These are phyloP conservation scores for Sutorius australiensis DNA, from an alignment of 768 basidiomycete genomes.

Conservation along the genomic window DNA sequence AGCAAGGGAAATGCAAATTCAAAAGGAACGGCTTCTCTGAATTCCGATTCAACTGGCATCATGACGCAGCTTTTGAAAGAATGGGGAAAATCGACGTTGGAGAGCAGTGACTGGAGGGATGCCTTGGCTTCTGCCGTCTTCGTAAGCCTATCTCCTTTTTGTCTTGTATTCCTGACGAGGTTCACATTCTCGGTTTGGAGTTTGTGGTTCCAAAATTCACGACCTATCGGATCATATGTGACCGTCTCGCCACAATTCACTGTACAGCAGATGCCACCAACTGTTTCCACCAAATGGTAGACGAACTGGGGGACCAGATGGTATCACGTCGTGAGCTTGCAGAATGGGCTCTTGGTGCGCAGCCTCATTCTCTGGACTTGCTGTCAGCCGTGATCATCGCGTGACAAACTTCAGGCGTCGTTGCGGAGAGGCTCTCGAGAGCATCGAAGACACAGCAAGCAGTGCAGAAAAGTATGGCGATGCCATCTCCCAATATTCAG, in stretches of 20 bases:
- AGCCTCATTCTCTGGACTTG: not conserved
- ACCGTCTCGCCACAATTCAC: not conserved
- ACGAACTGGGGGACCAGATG: not conserved
- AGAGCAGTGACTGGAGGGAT: not conserved
- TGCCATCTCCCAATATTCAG: slow-evolving; percentile 3
- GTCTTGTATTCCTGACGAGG: not conserved
- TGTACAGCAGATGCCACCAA: not conserved
- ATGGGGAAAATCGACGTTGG: not conserved
- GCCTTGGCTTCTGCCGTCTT: not conserved
- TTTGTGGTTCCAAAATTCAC: not conserved
- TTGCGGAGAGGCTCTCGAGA: not conserved
- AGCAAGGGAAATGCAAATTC: not conserved
- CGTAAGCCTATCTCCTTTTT: not conserved
- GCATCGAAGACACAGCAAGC: not conserved
- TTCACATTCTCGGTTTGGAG: not conserved
- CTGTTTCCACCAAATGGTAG: not conserved
- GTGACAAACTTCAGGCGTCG: not conserved
- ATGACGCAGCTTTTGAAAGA: not conserved
- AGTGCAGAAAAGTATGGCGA: not conserved
- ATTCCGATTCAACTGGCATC: too few relatives aligned
- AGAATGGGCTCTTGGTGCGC: slow-evolving; percentile 1
- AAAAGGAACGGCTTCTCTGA: not conserved
- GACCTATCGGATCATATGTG: not conserved
- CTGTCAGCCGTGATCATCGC: not conserved
- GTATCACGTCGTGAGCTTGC: not conserved